Conservation (phyloP, 2,329 filamentous ascomycete genomes). For the Elsinoe fawcettii region DNA sequence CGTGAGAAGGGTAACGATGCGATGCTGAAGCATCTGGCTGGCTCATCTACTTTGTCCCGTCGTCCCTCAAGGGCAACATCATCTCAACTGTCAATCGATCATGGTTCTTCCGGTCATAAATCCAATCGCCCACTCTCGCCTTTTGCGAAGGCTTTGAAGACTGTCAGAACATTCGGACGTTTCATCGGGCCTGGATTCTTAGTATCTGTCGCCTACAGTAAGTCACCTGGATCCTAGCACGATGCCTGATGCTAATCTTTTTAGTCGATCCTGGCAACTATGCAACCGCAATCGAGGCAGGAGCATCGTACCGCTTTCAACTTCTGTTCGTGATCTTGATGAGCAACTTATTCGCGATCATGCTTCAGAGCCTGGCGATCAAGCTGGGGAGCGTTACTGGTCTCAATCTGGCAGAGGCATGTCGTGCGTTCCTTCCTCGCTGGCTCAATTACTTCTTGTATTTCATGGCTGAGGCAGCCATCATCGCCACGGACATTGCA, state of each 20-base stretch:
- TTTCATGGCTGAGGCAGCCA: slow-evolving; percentile 48
- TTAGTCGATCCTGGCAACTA: slow-evolving; percentile 52
- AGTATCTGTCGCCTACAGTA: slow-evolving; percentile 41
- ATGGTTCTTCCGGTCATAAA: neutral
- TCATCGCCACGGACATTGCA: slow-evolving; percentile 53
- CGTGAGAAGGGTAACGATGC: neutral
- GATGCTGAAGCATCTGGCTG: slow-evolving; percentile 10
- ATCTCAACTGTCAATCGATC: slow-evolving; percentile 13
- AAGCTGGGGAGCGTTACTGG: slow-evolving; percentile 47
- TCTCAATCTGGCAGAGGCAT: slow-evolving; percentile 43
- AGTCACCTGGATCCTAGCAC: neutral
- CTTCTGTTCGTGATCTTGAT: slow-evolving; percentile 62
- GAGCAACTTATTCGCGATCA: slow-evolving; percentile 63
- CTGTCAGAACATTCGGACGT: slow-evolving; percentile 42
- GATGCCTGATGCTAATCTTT: neutral
- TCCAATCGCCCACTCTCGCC: neutral
- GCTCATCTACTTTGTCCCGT: neutral
- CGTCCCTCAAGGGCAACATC: slow-evolving; percentile 15
- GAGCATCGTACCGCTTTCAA: slow-evolving; percentile 56
- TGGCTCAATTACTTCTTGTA: slow-evolving; percentile 50
- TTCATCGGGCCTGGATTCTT: slow-evolving; percentile 65
- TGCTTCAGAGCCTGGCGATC: slow-evolving; percentile 60
- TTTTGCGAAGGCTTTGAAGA: slow-evolving; percentile 3
- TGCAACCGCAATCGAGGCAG: slow-evolving; percentile 61
- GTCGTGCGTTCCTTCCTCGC: slow-evolving; percentile 41